Evolutionary conservation across 768 basidiomycete genomes (phyloP).

Genomic region (Kwoniella mangroviensis): DNA sequence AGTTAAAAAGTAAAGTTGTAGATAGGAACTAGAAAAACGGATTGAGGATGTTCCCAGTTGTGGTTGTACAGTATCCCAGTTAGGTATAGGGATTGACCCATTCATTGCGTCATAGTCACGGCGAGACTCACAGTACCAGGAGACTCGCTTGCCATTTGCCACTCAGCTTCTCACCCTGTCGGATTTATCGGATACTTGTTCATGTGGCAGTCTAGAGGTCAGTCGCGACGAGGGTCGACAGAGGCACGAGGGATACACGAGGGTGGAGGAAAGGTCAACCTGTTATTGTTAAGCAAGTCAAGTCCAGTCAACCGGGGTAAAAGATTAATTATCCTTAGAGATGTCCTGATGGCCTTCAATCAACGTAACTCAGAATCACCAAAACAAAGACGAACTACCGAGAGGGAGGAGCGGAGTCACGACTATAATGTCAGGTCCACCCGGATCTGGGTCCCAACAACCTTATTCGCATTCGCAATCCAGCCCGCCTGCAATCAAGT

Average conservation of each 20-base stretch:
- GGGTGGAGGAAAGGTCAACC: slow-evolving; percentile 13
- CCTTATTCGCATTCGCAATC: neutral
- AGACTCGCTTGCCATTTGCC: neutral
- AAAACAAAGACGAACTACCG: too few species aligned
- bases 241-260: neutral
- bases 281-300: neutral
- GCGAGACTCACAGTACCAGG: neutral
- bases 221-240: neutral
- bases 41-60: neutral
- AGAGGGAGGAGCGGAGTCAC: neutral
- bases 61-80: neutral
- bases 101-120: slow-evolving; percentile 23
- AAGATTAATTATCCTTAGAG: too few species aligned
- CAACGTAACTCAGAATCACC: neutral
- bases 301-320: neutral
- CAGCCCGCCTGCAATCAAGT: neutral
- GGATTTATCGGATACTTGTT: slow-evolving; percentile 5
- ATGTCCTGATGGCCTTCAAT: neutral
- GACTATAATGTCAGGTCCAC: slow-evolving; percentile 4
- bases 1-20: neutral
- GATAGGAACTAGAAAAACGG: neutral
- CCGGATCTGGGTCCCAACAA: neutral
- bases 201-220: slow-evolving; percentile 7
- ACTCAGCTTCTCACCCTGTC: neutral
- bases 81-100: neutral